Conservation (phyloP, 805 yeast genomes). For the Peterozyma toletana region DNA sequence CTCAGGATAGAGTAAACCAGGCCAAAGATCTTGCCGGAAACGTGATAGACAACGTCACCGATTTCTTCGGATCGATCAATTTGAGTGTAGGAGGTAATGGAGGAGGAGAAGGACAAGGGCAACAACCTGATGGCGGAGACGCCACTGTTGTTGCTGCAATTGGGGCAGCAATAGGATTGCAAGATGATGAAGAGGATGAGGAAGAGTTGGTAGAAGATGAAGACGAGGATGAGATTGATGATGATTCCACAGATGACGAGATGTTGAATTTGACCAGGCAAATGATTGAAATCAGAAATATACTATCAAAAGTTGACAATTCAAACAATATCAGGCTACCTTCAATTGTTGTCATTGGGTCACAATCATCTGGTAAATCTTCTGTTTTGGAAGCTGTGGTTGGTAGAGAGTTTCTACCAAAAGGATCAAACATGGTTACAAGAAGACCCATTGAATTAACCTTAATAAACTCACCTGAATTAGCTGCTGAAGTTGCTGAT, state of each 20-base stretch:
- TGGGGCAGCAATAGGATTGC: slow-evolving; percentile 34
- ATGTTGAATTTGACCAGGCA: slow-evolving; percentile 87
- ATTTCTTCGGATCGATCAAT: slow-evolving; percentile 30
- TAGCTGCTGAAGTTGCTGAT: slow-evolving; percentile 81
- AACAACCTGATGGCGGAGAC: slow-evolving; percentile 13
- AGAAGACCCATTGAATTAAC: slow-evolving; percentile 96
- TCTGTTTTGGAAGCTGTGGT: slow-evolving; percentile 94
- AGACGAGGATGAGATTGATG: slow-evolving; percentile 36
- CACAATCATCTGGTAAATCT: slow-evolving; percentile 95
- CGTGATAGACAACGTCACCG: slow-evolving; percentile 39
- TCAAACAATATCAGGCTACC: slow-evolving; percentile 78
- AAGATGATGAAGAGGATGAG: slow-evolving; percentile 42
- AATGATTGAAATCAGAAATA: slow-evolving; percentile 91
- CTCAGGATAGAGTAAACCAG: slow-evolving; percentile 58
- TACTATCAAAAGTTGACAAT: slow-evolving; percentile 66
- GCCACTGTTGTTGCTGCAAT: slow-evolving; percentile 51
- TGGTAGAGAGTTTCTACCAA: slow-evolving; percentile 96
- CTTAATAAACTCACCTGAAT: slow-evolving; percentile 73
- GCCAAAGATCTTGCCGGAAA: slow-evolving; percentile 58
- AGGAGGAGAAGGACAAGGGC: slow-evolving; percentile 25
- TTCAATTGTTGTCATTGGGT: slow-evolving; percentile 93
- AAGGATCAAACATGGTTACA: slow-evolving; percentile 97
- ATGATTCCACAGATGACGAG: slow-evolving; percentile 61
- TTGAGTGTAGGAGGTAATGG: slow-evolving; percentile 23
- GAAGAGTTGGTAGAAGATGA: slow-evolving; percentile 35